These are phyloP conservation scores for Lophiotrema nucula DNA, from an alignment of 495 filamentous ascomycete species.

Conservation along the genomic window DNA sequence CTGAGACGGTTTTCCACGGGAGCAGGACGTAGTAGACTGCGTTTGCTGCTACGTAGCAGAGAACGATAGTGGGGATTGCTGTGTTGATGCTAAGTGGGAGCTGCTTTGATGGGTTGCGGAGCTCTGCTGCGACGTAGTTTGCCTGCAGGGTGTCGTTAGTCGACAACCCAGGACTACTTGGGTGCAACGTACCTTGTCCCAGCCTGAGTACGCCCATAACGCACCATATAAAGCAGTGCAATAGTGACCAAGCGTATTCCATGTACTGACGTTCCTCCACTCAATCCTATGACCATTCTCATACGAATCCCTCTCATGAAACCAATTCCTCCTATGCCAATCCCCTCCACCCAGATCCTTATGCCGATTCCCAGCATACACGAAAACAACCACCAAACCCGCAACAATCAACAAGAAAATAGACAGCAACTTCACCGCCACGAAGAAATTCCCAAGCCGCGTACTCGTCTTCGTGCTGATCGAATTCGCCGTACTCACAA, in stretches of 20 bases:
- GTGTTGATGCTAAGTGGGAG: constrained; percentile 57
- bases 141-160: constrained; percentile 42
- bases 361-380: constrained; percentile 40
- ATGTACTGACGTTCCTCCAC: constrained; percentile 47
- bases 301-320: constrained; percentile 45
- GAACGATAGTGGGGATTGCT: constrained; percentile 53
- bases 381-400: constrained; percentile 46
- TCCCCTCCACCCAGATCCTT: constrained; percentile 48
- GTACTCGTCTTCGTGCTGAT: constrained; percentile 58
- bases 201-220: constrained; percentile 59
- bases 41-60: constrained; percentile 55
- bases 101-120: constrained; percentile 50
- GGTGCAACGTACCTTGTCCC: constrained; percentile 53
- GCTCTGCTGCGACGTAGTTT: constrained; percentile 56
- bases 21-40: constrained; percentile 56
- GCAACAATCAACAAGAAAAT: constrained; percentile 51
- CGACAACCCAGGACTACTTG: not conserved
- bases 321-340: constrained; percentile 55
- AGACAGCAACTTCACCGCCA: constrained; percentile 50
- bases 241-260: constrained; percentile 54
- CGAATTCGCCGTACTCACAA: constrained; percentile 53
- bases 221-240: constrained; percentile 56
- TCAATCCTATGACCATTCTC: constrained; percentile 50
- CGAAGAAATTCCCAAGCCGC: constrained; percentile 54
- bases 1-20: constrained; percentile 53